A percentile compares a stretch with the other conserved stretches of the same genome.
Conservation (phyloP, 176 grass and related monocot genomes). For the Chloris gayana region DNA sequence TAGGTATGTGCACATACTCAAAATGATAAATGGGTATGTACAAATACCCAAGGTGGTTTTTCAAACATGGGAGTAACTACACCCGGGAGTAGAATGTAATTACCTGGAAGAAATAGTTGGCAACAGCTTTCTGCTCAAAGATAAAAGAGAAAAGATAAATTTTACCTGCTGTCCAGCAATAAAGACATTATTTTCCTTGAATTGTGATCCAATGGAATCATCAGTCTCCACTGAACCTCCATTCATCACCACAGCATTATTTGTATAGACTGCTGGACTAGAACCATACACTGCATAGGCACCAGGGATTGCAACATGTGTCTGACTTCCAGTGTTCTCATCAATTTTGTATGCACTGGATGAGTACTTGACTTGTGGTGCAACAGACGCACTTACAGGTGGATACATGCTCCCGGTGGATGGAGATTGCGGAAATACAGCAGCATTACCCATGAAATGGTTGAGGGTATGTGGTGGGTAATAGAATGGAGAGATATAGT, state of each 20-base stretch:
- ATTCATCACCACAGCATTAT: slow-evolving; percentile 39
- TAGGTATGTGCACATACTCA: no score
- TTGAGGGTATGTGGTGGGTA: slow-evolving; percentile 61
- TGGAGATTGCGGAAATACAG: slow-evolving; percentile 64
- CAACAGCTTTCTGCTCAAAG: background rate
- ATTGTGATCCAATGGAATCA: slow-evolving; percentile 62
- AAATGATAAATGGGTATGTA: no score
- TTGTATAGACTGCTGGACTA: slow-evolving; percentile 56
- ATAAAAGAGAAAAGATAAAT: slow-evolving; percentile 9
- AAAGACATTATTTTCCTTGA: slow-evolving; percentile 82
- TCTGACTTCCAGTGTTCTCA: slow-evolving; percentile 61
- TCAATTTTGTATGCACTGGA: slow-evolving; percentile 64
- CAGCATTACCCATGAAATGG: slow-evolving; percentile 70
- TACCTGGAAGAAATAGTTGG: no score
- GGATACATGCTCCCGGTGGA: slow-evolving; percentile 60
- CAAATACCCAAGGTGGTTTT: no score
- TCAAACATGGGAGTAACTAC: no score
- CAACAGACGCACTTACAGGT: slow-evolving; percentile 57
- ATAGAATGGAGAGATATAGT: slow-evolving; percentile 72
- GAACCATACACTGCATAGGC: slow-evolving; percentile 66
- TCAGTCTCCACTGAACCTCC: slow-evolving; percentile 64
- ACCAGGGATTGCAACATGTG: slow-evolving; percentile 56
- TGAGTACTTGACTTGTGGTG: slow-evolving; percentile 54
- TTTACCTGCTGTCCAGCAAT: slow-evolving; percentile 67
- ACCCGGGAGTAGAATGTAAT: no score